Evolutionary conservation across 176 grass and related monocot genomes (phyloP), one percentile per base, ranked within the genome.

Genomic region (Elymus sibiricus): DNA sequence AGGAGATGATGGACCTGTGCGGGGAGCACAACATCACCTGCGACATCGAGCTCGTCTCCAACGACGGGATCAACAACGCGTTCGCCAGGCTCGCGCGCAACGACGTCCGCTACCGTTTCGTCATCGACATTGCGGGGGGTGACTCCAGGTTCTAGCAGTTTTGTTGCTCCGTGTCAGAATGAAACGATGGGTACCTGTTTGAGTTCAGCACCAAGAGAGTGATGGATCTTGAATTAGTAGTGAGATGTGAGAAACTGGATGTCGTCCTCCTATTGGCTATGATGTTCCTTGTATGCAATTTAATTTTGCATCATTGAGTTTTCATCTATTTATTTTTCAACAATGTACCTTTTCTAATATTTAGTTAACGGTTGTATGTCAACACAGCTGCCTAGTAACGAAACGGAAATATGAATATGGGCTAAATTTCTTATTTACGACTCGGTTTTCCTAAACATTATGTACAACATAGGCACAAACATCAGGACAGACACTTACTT

Each of bases 1-100:
- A 98, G 59, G 95, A 98, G 91, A 98, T 98, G 95, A 55, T 98
- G 26, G 91, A 95, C 72, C 5, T 98, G 0, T 95, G 91, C 28
- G 93, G 85, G 2, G 16, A 92, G 32, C 86, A 94, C 81, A 84
- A 84, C 81, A 95, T 98, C 35, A 92, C 87, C 11, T 92, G 89
- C 46, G 86, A 98, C 43, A 86, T 98, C 51, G 93, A 98, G 85
- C 65, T 98, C 5, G 90, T 98, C 11, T 61, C 69, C 12, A 86
- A 86, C 1, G 83, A 92, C 15, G 27, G 42, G 16, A 95, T 98
- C 64, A 98, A 98, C 26, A 17, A 76, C 2, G 96, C 96, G 4
- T 43, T 98, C 1, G 58, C 37, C 9, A 15, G 96, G 21, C 88
- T 98, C 0, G 91, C 91, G 5, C 88, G 86, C 71, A 98, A 95